Conservation (phyloP, 2,329 filamentous ascomycete genomes). For the Claviceps capensis region DNA sequence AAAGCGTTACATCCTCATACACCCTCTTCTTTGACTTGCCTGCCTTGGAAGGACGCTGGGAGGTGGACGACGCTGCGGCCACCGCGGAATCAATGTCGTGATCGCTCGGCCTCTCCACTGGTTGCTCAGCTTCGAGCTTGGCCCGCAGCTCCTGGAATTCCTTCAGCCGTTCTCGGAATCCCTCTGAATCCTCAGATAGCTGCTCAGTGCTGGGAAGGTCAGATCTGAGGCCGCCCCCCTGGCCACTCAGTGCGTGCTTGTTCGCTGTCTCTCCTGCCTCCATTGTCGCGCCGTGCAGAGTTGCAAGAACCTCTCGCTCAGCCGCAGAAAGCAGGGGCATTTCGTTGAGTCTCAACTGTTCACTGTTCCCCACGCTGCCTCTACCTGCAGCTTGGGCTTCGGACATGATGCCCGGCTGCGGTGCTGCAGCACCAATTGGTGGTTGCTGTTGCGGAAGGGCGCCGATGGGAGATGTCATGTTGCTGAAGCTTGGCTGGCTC, state of each 20-base stretch:
- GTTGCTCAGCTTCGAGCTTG: slow-evolving; percentile 49
- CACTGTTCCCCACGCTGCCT: slow-evolving; percentile 22
- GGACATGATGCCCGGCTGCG: slow-evolving; percentile 47
- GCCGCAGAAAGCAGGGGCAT: slow-evolving; percentile 47
- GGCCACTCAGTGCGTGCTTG: slow-evolving; percentile 12
- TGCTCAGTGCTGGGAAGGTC: slow-evolving; percentile 37
- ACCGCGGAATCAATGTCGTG: not conserved
- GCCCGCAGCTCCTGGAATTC: slow-evolving; percentile 71
- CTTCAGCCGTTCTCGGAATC: slow-evolving; percentile 58
- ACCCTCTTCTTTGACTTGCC: slow-evolving; percentile 19
- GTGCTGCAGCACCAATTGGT: slow-evolving; percentile 19
- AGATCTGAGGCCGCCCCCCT: slow-evolving; percentile 24
- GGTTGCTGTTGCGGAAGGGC: slow-evolving; percentile 34
- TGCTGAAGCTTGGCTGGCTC: slow-evolving; percentile 92
- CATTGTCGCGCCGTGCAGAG: slow-evolving; percentile 12
- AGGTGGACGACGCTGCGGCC: not conserved
- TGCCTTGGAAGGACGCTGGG: slow-evolving; percentile 5
- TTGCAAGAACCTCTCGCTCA: slow-evolving; percentile 40
- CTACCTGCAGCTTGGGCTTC: slow-evolving; percentile 34
- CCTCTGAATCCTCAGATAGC: slow-evolving; percentile 40
- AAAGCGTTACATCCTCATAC: slow-evolving; percentile 32
- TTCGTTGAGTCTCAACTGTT: slow-evolving; percentile 58
- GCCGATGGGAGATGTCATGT: slow-evolving; percentile 74
- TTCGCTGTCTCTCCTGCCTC: not conserved
- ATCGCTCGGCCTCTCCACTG: slow-evolving; percentile 9